Conservation (phyloP, 2,329 filamentous ascomycete genomes). For the Blastomyces parvus region DNA sequence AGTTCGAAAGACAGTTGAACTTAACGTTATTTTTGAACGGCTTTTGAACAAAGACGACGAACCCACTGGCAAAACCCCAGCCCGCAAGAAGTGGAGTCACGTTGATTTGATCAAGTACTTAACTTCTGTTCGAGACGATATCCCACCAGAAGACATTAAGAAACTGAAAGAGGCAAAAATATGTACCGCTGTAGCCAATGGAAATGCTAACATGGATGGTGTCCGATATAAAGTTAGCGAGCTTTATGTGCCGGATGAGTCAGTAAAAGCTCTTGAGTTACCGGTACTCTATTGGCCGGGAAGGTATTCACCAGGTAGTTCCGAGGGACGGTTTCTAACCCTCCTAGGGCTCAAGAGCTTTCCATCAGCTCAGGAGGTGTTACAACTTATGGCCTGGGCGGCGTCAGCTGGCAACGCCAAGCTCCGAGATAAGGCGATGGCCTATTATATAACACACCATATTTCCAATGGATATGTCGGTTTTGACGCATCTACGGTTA, state of each 20-base stretch:
- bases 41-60: constrained; percentile 56
- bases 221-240: constrained; percentile 63
- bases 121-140: constrained; percentile 79
- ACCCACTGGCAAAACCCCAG: constrained; percentile 34
- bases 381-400: constrained; percentile 63
- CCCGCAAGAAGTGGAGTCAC: constrained; percentile 65
- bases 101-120: constrained; percentile 92
- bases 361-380: constrained; percentile 63
- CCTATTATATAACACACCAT: constrained; percentile 74
- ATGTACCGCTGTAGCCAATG: constrained; percentile 61
- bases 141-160: constrained; percentile 70
- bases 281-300: constrained; percentile 78
- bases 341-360: constrained; percentile 62
- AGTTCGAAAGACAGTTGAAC: constrained; percentile 87
- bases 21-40: constrained; percentile 85
- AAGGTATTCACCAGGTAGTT: constrained; percentile 53
- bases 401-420: constrained; percentile 42
- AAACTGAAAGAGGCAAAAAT: constrained; percentile 70
- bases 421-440: constrained; percentile 60
- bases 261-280: constrained; percentile 59
- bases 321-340: constrained; percentile 65
- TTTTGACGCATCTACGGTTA: constrained; percentile 50
- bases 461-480: constrained; percentile 64
- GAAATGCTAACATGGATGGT: constrained; percentile 46
- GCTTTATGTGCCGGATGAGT: constrained; percentile 68